Base-by-base conservation (phyloP, 768 basidiomycete species). In the Hericium coralloides region DNA sequence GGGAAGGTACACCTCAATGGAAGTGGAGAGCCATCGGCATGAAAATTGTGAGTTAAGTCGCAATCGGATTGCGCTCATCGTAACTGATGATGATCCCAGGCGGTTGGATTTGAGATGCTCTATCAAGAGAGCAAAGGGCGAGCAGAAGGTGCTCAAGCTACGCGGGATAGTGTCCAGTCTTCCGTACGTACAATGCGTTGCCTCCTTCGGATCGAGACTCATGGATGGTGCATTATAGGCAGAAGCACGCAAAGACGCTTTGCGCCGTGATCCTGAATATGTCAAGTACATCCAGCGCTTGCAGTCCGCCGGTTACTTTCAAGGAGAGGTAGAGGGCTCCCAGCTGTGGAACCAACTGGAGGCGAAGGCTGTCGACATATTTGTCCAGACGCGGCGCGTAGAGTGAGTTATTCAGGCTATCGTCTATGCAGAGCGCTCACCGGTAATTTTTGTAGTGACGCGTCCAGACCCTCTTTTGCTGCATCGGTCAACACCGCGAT, bases 101-200 rank as follows among this genome's bases (percentile, higher is more conserved):
- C 93, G 2, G 92, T 92, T 60, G 97, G 97, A 1, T 98, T 98
- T 60, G 97, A 99, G 73, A 99, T 98, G 79, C 78, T 97, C 41
- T 98, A 89, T 67, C 85, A 89, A 67, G 93, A 93, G 67, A 87
- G 81, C 58, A 86, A 88, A 69, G 74, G 78, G 49, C 80, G 81
- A 43, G 71, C 72, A 56, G 75, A 76, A 41, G 66, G 61, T 12
- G 60, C 72, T 18, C 73, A 68, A 51, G 62, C 66, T 65, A 67
- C 72, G 2, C 59, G 69, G 36, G 77, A 79, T 55, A 70, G 65
- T 39, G 60, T 70, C 5, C 64, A 66, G 18, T 74, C 79, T 49
- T 80, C 79, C n/a, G 85, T 87, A 64, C 59, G 79, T 67, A 52
- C 26, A 15, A 18, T 22, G 25, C 10, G 4, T 45, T 56, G 52